Evolutionary conservation across 2,329 filamentous ascomycete species (phyloP), one percentile per base, ranked within the genome.

Genomic region (Rugonectria rugulosa): DNA sequence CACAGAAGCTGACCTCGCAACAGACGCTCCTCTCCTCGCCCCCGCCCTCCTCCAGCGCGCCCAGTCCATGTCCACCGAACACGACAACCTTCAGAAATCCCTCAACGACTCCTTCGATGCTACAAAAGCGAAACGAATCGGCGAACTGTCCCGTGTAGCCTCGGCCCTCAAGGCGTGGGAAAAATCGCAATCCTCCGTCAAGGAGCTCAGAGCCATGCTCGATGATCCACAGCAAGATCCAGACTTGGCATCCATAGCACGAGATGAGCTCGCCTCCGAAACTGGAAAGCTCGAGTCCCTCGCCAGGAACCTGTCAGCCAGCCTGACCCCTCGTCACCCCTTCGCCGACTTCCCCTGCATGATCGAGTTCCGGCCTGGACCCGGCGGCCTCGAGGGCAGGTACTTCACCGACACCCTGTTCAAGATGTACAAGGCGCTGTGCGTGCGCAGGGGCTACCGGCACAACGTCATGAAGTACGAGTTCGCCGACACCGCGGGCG

Each of bases 261-360:
- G 82, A n/a, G 92, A 96, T 61, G 95, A 99, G 71, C 81, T 98
- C 8, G 77, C 79, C n/a, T 73, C 81, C 3, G 92, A 91, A 10
- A 78, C 81, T 14, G 75, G 80, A 6, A 79, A 83, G 54, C 81
- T 97, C 20, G 79, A 82, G 3, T 70, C 75, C 1, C 82, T 96
- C 21, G 86, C 87, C 0, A 81, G 81, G 31, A 84, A 83, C 29
- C 82, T 99, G 37, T 91, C 91, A 21, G 85, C 83, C 19, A 87
- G 90, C 40, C 82, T 99, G 48, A 90, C 96, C 14, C 95, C 95
- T 1, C 85, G 87, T 34, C 93, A 99, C 72, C 91, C 93, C 3
- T 99, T 97, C 71, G 91, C 91, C 26, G 84, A 92, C 59, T 83
- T 98, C 64, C 92, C 93, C 48, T 98, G 94, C 73, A 82, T 99